Base-by-base conservation (phyloP, 805 yeast genomes). In the Metschnikowia cerradonensis region DNA sequence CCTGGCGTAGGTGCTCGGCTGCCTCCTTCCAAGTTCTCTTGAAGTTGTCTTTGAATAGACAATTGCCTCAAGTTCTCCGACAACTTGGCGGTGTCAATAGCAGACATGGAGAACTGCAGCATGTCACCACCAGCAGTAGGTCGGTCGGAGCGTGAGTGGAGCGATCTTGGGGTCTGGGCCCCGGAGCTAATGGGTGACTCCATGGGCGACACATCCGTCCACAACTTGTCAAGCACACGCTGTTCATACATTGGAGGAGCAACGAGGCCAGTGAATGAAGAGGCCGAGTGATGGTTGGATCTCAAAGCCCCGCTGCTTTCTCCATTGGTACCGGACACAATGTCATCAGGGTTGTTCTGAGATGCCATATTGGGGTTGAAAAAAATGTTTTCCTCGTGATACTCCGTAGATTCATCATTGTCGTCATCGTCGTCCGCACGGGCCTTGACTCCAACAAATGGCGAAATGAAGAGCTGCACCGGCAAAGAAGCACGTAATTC, bases 401-500 rank as follows among this genome's bases (percentile, higher is more conserved):
- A 56, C 5, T 52, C 57, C 2, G 54, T 32, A 19, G 23, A 41
- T 26, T 38, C 40, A 8, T 60, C 64, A 13, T 43, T 43, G n/a
- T 50, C 54, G 14, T 52, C 46, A 22, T 56, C 58, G 14, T 62
- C 67, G 6, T 65, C 70, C 26, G 60, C 66, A 54, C 66, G 72
- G 2, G 86, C 84, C 15, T 80, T 73, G 15, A 92, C 75, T 0
- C 92, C 80, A 4, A 94, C 87, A 65, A 88, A 87, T 6, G 98
- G 97, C 4, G 82, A 76, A 23, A 90, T 84, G 66, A 86, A 88
- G 33, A 89, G 66, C 30, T 77, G 79, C 3, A 92, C 75, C 0
- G 98, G 98, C 55, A 92, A 72, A 0, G 97, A 86, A 0, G 97
- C 97, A 32, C 98, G 76, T 46, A 92, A 73, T 66, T 91, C 97